Conservation (phyloP, 1,284 basidiomycete genomes). For the Moniliophthora roreri region DNA sequence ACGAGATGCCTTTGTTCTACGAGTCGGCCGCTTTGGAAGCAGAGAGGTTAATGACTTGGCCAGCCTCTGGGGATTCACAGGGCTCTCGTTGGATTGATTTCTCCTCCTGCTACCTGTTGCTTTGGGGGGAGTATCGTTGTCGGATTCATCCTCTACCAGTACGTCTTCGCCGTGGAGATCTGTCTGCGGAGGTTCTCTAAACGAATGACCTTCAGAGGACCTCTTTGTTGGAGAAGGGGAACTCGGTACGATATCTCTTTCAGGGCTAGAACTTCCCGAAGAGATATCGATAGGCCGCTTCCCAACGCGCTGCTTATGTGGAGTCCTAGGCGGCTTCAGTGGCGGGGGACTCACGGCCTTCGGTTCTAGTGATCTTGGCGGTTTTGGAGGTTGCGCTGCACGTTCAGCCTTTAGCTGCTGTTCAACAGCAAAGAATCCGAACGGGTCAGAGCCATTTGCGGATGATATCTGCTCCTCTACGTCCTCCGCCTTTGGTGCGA, state of each 20-base stretch:
- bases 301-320: conserved; percentile 29
- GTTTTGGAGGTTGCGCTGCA: conserved; percentile 10
- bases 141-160: neutral
- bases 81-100: neutral
- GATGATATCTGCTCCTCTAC: neutral
- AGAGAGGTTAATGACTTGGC: conserved; percentile 3
- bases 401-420: conserved; percentile 38
- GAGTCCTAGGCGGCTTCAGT: conserved; percentile 28
- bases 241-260: conserved; percentile 25
- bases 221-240: conserved; percentile 35
- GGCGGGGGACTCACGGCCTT: conserved; percentile 18
- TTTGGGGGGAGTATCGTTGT: neutral
- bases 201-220: neutral
- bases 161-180: neutral
- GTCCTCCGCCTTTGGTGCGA: neutral
- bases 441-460: conserved; percentile 34
- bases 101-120: neutral
- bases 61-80: neutral
- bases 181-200: neutral
- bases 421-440: conserved; percentile 45
- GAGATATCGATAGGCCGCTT: neutral
- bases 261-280: neutral
- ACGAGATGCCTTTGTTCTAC: neutral
- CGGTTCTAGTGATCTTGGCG: neutral
- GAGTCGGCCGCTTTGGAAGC: neutral